Conservation (phyloP, 768 basidiomycete genomes). For the Pleurotus citrinopileatus region DNA sequence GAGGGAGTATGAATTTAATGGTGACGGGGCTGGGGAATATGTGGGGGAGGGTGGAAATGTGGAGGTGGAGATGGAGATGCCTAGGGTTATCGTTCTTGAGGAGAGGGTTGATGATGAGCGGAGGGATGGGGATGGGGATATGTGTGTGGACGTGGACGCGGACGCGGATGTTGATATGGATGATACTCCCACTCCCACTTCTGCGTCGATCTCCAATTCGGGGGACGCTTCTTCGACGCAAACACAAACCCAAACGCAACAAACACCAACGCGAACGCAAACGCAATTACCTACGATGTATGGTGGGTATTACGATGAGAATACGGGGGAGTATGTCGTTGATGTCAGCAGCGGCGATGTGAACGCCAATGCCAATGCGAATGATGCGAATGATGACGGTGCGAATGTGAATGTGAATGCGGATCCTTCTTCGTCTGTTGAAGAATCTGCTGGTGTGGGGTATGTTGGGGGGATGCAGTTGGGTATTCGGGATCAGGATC, state of each 20-base stretch:
- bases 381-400: not conserved
- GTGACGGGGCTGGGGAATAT: too few species aligned
- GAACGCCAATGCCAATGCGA: not conserved
- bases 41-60: not conserved
- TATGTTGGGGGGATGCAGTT: too few species aligned
- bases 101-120: not conserved
- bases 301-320: not conserved
- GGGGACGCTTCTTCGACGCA: too few species aligned
- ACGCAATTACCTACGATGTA: too few species aligned
- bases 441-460: too few species aligned
- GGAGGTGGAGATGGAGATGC: not conserved
- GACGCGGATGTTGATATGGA: not conserved
- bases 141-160: not conserved
- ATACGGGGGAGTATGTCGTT: not conserved
- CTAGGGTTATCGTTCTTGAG: conserved; percentile 1
- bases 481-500: too few species aligned
- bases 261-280: too few species aligned
- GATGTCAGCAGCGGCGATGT: not conserved
- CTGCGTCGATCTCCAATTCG: too few species aligned
- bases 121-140: not conserved
- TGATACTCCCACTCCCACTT: not conserved
- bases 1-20: too few species aligned
- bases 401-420: too few species aligned
- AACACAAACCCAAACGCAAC: too few species aligned
- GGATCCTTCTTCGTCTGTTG: too few species aligned